Conservation (phyloP, 1,284 basidiomycete species). For the Ustilago tritici region DNA sequence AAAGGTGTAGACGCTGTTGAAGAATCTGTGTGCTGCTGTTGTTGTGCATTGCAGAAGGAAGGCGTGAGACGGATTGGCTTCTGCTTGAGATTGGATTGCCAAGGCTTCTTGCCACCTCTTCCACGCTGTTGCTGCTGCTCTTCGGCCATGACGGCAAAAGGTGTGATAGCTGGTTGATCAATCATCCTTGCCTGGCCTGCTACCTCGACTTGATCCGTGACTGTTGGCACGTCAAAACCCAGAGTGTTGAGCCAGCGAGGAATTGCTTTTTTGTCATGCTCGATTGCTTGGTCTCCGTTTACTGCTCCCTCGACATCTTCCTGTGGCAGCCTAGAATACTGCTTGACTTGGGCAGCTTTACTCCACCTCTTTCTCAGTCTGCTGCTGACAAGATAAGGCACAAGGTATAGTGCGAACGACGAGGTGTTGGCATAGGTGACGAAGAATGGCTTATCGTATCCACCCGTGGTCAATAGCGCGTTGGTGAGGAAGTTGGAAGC, state of each 20-base stretch:
- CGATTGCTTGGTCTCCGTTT: slow-evolving; percentile 13
- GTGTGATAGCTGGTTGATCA: slow-evolving; percentile 26
- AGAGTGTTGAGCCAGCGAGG: slow-evolving; percentile 56
- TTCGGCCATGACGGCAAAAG: slow-evolving; percentile 24
- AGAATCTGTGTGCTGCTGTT: slow-evolving; percentile 24
- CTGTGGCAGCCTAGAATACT: slow-evolving; percentile 20
- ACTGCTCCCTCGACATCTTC: slow-evolving; percentile 11
- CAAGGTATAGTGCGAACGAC: slow-evolving; percentile 87
- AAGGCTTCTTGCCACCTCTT: slow-evolving; percentile 12
- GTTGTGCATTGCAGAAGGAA: slow-evolving; percentile 18
- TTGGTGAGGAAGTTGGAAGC: slow-evolving; percentile 68
- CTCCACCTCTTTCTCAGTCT: slow-evolving; percentile 31
- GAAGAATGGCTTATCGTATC: slow-evolving; percentile 69
- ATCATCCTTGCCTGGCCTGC: slow-evolving; percentile 2
- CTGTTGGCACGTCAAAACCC: slow-evolving; percentile 57
- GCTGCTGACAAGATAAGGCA: slow-evolving; percentile 74
- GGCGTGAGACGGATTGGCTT: slow-evolving; percentile 33
- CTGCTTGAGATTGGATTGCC: slow-evolving; percentile 15
- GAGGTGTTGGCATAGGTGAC: slow-evolving; percentile 89
- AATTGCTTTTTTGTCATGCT: slow-evolving; percentile 24
- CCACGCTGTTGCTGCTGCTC: slow-evolving; percentile 29
- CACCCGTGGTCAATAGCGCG: slow-evolving; percentile 62
- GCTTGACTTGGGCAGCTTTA: slow-evolving; percentile 9
- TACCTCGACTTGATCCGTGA: slow-evolving; percentile 10
- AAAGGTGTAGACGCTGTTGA: slow-evolving; percentile 38